phyloP scores from a whole-genome alignment of 2,329 filamentous ascomycete species.

The Cercospora berteroae region DNA sequence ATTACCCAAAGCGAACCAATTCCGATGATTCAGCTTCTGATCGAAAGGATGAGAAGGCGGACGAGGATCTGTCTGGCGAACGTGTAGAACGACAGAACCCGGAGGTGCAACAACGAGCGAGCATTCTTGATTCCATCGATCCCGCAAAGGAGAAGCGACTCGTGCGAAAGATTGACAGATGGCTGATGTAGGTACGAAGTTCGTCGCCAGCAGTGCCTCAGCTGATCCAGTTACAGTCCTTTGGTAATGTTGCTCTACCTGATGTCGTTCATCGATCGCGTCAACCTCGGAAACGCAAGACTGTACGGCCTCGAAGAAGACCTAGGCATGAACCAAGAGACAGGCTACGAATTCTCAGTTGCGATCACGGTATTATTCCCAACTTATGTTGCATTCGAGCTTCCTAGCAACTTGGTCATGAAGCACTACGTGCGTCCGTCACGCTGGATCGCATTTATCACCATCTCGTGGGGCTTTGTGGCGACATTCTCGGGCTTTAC shows the following conservation, averaged over 20 bases:
- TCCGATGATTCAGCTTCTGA: background rate
- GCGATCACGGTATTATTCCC: slow-evolving; percentile 19
- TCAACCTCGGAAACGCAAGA: slow-evolving; percentile 15
- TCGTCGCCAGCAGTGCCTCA: background rate
- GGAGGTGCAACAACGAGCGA: background rate
- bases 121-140: slow-evolving; percentile 31
- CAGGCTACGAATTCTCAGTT: slow-evolving; percentile 15
- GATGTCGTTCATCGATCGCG: slow-evolving; percentile 63
- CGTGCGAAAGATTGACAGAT: slow-evolving; percentile 67
- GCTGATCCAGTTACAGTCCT: slow-evolving; percentile 38
- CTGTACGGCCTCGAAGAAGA: slow-evolving; percentile 16
- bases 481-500: background rate
- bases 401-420: slow-evolving; percentile 18
- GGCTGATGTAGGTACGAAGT: slow-evolving; percentile 50
- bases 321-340: slow-evolving; percentile 7
- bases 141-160: slow-evolving; percentile 52
- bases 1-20: background rate
- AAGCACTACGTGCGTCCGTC: slow-evolving; percentile 10
- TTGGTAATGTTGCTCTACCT: slow-evolving; percentile 73
- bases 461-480: background rate
- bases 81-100: background rate
- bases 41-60: background rate
- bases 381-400: slow-evolving; percentile 17
- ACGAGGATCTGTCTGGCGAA: background rate
- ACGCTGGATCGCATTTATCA: background rate